Base-by-base conservation (phyloP, 2,329 filamentous ascomycete genomes). In the Neurospora sp. region DNA sequence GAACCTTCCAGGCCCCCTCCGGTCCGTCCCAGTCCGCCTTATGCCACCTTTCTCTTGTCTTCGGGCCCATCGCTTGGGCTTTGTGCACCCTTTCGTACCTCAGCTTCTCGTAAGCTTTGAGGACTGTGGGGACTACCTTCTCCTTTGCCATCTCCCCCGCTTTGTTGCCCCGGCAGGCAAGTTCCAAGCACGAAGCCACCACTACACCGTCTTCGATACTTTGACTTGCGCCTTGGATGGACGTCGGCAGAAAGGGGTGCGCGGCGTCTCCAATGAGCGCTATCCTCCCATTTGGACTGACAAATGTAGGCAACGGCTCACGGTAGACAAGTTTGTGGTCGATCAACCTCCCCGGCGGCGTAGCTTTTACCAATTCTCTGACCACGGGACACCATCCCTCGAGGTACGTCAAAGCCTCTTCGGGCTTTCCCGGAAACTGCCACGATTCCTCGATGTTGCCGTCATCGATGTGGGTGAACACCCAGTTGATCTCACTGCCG, bases 401-500 rank as follows among this genome's bases (percentile, higher is more conserved):
- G 0, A 83, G 77, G n/a, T 82, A 79, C 15, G 78, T 77, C 38
- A 82, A 77, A 1, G 82, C 82, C 70, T 84, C 81, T 66, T 80
- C 78, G 1, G 82, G 78, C 67, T 81, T 81, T 13, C 80, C 80
- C 0, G 81, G 80, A 67, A 83, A 81, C 67, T 80, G 80, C 81
- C 81, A 84, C 28, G 81, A 82, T 73, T 85, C 81, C 67, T 83
- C 79, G 46, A 84, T 82, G 71, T 84, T 81, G 5, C 78, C 80
- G 66, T 83, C 80, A 66, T 81, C 83, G 68, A 82, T 76, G 68
- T 78, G 76, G 38, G 86, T 86, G 68, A 84, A 83, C 6, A 86
- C 84, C 85, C 83, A 86, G 70, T 81, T 84, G 69, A 87, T 82
- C 70, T 86, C 84, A 67, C 81, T 80, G 9, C 84, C 84, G 58